phyloP scores from a whole-genome alignment of 2,329 filamentous ascomycete genomes.

The Fusarium luffae region DNA sequence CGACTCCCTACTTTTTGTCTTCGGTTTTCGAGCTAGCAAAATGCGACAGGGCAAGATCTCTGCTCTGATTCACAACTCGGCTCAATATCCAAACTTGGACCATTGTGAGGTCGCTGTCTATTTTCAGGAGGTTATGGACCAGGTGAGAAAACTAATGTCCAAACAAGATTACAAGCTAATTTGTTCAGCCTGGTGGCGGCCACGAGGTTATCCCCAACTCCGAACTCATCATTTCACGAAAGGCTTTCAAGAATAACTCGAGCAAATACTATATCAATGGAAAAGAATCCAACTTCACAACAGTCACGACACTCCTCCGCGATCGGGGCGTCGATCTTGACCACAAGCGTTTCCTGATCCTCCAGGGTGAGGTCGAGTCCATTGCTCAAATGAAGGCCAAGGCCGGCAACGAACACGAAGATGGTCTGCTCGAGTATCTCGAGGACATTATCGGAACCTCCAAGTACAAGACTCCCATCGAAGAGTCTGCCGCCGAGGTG shows the following conservation, averaged over 20 bases:
- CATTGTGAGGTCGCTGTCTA: constrained; percentile 96
- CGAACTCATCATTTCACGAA: constrained; percentile 86
- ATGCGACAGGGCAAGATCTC: constrained; percentile 99
- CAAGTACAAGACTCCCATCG: constrained; percentile 97
- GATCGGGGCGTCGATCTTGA: constrained; percentile 94
- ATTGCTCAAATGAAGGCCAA: constrained; percentile 99
- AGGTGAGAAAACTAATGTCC: constrained; percentile 57
- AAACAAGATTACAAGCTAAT: constrained; percentile 43
- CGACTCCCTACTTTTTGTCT: constrained; percentile 97
- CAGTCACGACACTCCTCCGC: constrained; percentile 86
- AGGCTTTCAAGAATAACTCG: constrained; percentile 96
- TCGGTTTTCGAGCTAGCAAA: constrained; percentile 98
- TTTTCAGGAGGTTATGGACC: constrained; percentile 94
- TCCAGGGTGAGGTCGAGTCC: constrained; percentile 97
- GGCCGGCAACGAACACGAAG: constrained; percentile 92
- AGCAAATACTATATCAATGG: constrained; percentile 98
- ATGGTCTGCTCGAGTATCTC: constrained; percentile 93
- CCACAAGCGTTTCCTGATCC: constrained; percentile 96
- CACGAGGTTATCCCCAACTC: constrained; percentile 85
- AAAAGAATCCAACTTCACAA: constrained; percentile 89
- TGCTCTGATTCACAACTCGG: constrained; percentile 96
- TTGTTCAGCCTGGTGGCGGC: constrained; percentile 71
- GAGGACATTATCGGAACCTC: constrained; percentile 99
- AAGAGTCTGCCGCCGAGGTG: constrained; percentile 89
- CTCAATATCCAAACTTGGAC: constrained; percentile 83